phyloP scores from a whole-genome alignment of 306 rosid genomes.

The Betula pendula region DNA sequence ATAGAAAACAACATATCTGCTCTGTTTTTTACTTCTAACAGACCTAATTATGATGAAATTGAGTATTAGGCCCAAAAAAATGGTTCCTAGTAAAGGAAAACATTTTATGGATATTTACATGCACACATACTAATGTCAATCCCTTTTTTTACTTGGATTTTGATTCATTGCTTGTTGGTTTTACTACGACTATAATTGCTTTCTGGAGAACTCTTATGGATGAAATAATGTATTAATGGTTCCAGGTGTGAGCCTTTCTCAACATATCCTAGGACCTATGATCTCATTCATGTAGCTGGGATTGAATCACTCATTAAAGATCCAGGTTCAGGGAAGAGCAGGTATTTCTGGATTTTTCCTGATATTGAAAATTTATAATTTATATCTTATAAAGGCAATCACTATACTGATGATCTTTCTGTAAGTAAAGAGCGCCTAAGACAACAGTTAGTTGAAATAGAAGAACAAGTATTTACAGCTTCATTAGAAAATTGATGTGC shows the following conservation, averaged over 20 bases:
- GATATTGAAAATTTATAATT: background rate
- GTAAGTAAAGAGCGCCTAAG: background rate
- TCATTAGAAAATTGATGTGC: background rate
- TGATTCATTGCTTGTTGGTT: constrained; percentile 2
- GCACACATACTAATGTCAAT: background rate
- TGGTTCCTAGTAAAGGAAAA: background rate
- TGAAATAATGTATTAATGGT: constrained; percentile 39
- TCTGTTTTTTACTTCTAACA: background rate
- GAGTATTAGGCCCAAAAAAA: background rate
- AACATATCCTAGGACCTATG: constrained; percentile 92
- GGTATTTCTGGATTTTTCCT: constrained; percentile 41
- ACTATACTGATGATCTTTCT: background rate
- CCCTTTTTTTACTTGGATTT: background rate
- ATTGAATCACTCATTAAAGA: constrained; percentile 79
- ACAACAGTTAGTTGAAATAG: background rate
- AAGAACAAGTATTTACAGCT: background rate
- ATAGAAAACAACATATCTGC: background rate
- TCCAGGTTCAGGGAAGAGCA: constrained; percentile 62
- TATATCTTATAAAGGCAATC: background rate
- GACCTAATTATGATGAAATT: background rate
- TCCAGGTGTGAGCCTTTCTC: constrained; percentile 99
- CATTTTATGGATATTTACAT: no score
- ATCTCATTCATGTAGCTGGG: constrained; percentile 74
- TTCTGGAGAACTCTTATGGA: constrained; percentile 5
- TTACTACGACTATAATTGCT: constrained; percentile 7